Evolutionary conservation across 495 filamentous ascomycete species (phyloP), one percentile per base, ranked within the genome.

Genomic region (Aspergillus steynii): DNA sequence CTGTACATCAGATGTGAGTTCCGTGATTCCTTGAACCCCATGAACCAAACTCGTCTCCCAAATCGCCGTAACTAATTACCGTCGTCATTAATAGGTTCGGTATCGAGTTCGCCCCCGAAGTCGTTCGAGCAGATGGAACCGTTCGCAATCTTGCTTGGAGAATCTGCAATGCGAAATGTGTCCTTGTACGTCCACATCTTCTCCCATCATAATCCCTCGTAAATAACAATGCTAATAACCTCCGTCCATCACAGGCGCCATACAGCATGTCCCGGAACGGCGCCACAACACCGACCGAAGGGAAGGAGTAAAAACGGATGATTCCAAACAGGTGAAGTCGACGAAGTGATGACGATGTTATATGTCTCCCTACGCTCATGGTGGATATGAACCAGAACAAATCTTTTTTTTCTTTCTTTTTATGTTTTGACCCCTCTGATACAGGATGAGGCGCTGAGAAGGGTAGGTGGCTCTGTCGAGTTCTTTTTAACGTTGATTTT

Each of bases 121-220:
- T 99, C 12, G 95, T 99, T 48, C 86, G 88, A 58, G 91, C 93
- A 1, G 95, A 99, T 80, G 94, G 96, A 5, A 95, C 88, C 65
- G 92, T 98, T 29, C 85, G 80, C 68, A 96, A 96, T 68, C 79
- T 99, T 49, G 91, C 93, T 29, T 98, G 95, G 96, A 85, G 95
- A 66, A 90, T 99, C 61, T 96, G 90, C 71, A 95, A 93, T 71
- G 96, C 93, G 29, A 96, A 96, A 78, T 90, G 92, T 72, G 95
- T 97, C 58, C 71, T 98, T 74, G 95, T 96, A 81, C 75, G 92
- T 83, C 26, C 29, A 20, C 26, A 45, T 48, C 6, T 12, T 14
- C 20, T 42, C 37, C 5, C 37, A 8, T 12, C 6, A 29, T 50
- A 4, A 27, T 65, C 56, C 6, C 45, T 46, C 32, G 14, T 52